A percentile compares a stretch with the other conserved stretches of the same genome.
Evolutionary conservation across 768 basidiomycete genomes (phyloP).

Genomic region (Russula foetens): DNA sequence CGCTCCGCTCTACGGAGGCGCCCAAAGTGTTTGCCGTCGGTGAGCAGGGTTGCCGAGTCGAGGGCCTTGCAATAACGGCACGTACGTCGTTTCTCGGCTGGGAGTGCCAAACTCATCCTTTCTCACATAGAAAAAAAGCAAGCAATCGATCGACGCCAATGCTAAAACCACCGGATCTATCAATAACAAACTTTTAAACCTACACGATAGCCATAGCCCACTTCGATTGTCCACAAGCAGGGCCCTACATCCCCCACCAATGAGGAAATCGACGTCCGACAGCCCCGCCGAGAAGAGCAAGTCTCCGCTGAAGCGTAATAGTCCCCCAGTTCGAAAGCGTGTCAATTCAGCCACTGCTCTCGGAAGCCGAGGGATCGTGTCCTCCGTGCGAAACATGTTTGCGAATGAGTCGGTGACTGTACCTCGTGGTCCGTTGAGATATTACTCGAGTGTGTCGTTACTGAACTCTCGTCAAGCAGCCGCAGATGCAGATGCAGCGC

Average conservation of each 20-base stretch:
- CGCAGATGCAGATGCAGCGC: background rate
- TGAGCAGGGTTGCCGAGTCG: conserved; percentile 38
- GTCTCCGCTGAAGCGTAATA: background rate
- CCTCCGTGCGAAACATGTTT: conserved; percentile 15
- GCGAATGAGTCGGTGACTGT: background rate
- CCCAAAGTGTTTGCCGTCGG: conserved; percentile 47
- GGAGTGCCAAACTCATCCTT: background rate
- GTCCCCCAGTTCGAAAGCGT: conserved; percentile 10
- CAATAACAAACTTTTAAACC: conserved; percentile 23
- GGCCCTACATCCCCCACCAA: background rate
- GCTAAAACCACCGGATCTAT: conserved; percentile 25
- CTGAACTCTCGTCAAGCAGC: background rate
- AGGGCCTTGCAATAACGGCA: conserved; percentile 53
- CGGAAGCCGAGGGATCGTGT: conserved; percentile 13
- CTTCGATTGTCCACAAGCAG: conserved; percentile 7
- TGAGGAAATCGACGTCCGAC: conserved; percentile 12
- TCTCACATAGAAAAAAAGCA: conserved; percentile 14
- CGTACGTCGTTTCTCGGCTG: conserved; percentile 8
- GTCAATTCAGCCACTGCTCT: conserved; percentile 18
- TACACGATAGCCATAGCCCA: conserved; percentile 12
- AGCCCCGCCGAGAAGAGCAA: background rate
- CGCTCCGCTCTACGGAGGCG: conserved; percentile 58
- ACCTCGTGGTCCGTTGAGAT: background rate
- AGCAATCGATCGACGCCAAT: conserved; percentile 23
- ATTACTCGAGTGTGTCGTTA: background rate